Conservation (phyloP, 768 basidiomycete genomes). For the Pulveroboletus ravenelii region DNA sequence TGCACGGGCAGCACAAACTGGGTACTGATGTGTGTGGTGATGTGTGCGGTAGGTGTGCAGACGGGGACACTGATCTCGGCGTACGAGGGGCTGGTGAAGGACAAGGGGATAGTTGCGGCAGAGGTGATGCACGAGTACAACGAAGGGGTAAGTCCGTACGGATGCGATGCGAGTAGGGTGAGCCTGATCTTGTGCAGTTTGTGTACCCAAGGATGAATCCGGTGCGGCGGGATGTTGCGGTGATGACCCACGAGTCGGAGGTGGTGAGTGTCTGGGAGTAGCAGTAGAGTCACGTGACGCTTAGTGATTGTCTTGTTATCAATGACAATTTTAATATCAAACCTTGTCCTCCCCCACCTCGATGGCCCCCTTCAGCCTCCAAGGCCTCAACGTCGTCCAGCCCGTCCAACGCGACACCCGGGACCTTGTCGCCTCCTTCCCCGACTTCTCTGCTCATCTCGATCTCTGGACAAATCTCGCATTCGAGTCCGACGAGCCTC, state of each 20-base stretch:
- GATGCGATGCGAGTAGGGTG: neutral
- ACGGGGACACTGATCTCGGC: conserved; percentile 37
- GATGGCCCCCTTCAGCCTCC: conserved; percentile 63
- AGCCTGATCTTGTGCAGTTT: conserved; percentile 45
- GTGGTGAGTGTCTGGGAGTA: conserved; percentile 30
- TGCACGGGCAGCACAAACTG: conserved; percentile 68
- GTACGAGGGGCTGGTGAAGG: conserved; percentile 66
- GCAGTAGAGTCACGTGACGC: conserved; percentile 9
- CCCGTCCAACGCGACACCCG: conserved; percentile 43
- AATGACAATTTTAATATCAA: conserved; percentile 6
- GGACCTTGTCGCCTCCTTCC: conserved; percentile 59
- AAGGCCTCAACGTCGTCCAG: conserved; percentile 79
- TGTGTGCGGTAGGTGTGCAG: conserved; percentile 63
- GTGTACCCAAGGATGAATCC: conserved; percentile 80
- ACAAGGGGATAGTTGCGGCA: conserved; percentile 66
- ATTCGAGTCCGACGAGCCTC: conserved; percentile 72
- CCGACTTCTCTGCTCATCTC: conserved; percentile 73
- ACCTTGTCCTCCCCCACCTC: neutral
- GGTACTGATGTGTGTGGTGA: conserved; percentile 65
- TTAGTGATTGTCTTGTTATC: conserved; percentile 1
- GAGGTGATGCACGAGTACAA: conserved; percentile 87
- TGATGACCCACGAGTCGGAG: conserved; percentile 85
- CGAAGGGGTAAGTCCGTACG: conserved; percentile 49
- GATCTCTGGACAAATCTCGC: conserved; percentile 81
- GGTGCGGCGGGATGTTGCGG: conserved; percentile 69